Evolutionary conservation across 495 filamentous ascomycete genomes (phyloP).

Genomic region (Xylaria palmicola): DNA sequence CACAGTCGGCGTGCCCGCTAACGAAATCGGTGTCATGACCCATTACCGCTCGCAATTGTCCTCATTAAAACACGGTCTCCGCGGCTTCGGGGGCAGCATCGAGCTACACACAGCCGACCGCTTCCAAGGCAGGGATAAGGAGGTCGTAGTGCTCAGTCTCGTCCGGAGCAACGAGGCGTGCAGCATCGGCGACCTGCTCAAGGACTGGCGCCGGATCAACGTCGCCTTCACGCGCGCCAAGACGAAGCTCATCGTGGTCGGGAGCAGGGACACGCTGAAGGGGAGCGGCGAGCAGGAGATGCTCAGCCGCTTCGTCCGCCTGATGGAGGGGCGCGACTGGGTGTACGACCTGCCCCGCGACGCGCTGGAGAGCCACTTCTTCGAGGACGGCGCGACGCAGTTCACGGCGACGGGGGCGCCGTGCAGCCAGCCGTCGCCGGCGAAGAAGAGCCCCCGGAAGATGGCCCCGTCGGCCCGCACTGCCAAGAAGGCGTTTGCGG

Average conservation of each 20-base stretch:
- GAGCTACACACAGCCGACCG: conserved; percentile 97
- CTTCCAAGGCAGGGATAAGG: conserved; percentile 95
- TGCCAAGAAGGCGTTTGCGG: background rate
- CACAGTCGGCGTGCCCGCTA: conserved; percentile 66
- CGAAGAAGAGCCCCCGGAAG: conserved; percentile 23
- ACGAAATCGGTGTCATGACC: conserved; percentile 94
- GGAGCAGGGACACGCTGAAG: conserved; percentile 70
- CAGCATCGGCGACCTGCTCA: conserved; percentile 81
- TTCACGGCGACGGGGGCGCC: conserved; percentile 18
- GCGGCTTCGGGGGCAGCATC: conserved; percentile 47
- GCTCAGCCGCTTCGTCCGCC: conserved; percentile 66
- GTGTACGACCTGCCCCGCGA: conserved; percentile 64
- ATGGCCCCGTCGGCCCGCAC: conserved; percentile 17
- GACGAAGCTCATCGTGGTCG: conserved; percentile 84
- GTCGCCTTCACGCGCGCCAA: conserved; percentile 91
- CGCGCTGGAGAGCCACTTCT: conserved; percentile 67
- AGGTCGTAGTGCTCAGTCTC: conserved; percentile 78
- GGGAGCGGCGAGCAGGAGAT: conserved; percentile 67
- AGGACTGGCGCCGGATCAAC: conserved; percentile 91
- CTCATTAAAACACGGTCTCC: conserved; percentile 46
- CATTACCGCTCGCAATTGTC: conserved; percentile 91
- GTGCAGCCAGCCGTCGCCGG: conserved; percentile 5
- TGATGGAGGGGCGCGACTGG: conserved; percentile 76
- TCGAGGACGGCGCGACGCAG: conserved; percentile 53
- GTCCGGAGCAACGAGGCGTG: conserved; percentile 82